Percentiles rank a stretch among this genome's conserved stretches.
phyloP scores from a whole-genome alignment of 176 grass and related monocot genomes.

The Elymus sibiricus region DNA sequence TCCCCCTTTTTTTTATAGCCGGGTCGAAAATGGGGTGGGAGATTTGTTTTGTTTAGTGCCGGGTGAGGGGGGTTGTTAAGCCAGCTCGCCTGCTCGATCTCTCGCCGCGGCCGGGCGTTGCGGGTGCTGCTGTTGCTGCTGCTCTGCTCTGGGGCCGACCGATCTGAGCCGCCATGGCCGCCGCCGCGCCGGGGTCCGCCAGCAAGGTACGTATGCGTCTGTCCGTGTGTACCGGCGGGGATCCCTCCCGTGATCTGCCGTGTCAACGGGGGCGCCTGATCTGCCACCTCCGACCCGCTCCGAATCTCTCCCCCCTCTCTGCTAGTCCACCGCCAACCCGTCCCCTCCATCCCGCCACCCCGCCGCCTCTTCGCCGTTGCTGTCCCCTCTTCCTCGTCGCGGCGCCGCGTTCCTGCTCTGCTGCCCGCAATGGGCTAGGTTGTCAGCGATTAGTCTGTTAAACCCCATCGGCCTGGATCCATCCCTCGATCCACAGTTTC shows the following conservation, averaged over 20 bases:
- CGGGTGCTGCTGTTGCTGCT: neutral
- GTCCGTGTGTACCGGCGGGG: neutral
- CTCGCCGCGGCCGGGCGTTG: neutral
- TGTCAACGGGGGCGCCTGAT: neutral
- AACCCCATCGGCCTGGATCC: neutral
- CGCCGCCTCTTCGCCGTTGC: no score
- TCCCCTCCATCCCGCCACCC: no score
- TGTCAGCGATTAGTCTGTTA: neutral
- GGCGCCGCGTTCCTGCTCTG: neutral
- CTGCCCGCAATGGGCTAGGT: neutral
- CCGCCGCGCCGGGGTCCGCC: conserved; percentile 33
- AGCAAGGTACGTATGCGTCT: conserved; percentile 29
- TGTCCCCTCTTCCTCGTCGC: no score
- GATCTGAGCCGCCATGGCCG: conserved; percentile 53
- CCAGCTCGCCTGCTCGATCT: neutral
- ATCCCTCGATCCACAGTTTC: neutral
- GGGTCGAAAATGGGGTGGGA: neutral
- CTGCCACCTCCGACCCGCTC: neutral
- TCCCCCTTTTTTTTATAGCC: neutral
- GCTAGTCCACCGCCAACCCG: neutral
- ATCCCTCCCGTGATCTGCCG: neutral
- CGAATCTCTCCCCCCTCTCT: neutral
- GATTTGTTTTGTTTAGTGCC: conserved; percentile 26
- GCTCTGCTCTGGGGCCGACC: neutral
- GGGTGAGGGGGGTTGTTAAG: neutral